phyloP scores from a whole-genome alignment of 176 grass and related monocot genomes.

The Avena eriantha region DNA sequence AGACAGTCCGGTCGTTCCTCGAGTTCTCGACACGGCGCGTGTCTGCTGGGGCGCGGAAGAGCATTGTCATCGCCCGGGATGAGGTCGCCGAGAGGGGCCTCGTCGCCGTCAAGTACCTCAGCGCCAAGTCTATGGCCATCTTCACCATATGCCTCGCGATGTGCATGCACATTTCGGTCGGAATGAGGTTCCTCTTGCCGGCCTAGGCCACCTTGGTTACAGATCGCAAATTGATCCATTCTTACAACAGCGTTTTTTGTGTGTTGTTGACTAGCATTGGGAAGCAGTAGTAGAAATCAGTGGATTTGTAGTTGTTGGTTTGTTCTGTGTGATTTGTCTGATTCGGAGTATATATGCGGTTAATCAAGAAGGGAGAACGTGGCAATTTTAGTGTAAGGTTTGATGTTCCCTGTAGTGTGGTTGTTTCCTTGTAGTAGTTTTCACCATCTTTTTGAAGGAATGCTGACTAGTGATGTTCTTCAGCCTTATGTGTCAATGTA shows the following conservation, averaged over 20 bases:
- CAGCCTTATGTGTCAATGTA: conserved; percentile 7
- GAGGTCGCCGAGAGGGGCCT: conserved; percentile 66
- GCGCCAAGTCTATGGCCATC: conserved; percentile 79
- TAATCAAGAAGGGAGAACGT: conserved; percentile 9
- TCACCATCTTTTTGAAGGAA: not conserved
- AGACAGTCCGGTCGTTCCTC: conserved; percentile 77
- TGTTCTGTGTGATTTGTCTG: conserved; percentile 33
- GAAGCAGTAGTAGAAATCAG: not conserved
- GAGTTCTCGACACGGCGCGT: conserved; percentile 66
- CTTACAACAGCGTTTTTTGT: conserved; percentile 1
- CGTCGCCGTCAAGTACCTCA: conserved; percentile 59
- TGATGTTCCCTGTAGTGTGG: conserved; percentile 10
- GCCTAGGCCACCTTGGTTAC: conserved; percentile 38
- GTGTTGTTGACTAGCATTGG: conserved; percentile 3
- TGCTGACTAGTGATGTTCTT: conserved; percentile 19
- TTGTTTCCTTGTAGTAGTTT: conserved; percentile 1
- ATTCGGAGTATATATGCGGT: conserved; percentile 34
- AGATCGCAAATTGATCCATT: conserved; percentile 37
- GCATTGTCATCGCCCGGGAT: conserved; percentile 43
- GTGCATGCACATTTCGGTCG: conserved; percentile 83
- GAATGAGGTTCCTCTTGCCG: conserved; percentile 64
- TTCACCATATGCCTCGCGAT: conserved; percentile 70
- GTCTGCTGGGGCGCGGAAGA: conserved; percentile 57
- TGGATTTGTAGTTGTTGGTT: conserved; percentile 27
- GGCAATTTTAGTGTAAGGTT: not conserved